These are phyloP conservation scores for Sextonia rubra DNA, from an alignment of 164 flowering plant genomes.

Conservation along the genomic window DNA sequence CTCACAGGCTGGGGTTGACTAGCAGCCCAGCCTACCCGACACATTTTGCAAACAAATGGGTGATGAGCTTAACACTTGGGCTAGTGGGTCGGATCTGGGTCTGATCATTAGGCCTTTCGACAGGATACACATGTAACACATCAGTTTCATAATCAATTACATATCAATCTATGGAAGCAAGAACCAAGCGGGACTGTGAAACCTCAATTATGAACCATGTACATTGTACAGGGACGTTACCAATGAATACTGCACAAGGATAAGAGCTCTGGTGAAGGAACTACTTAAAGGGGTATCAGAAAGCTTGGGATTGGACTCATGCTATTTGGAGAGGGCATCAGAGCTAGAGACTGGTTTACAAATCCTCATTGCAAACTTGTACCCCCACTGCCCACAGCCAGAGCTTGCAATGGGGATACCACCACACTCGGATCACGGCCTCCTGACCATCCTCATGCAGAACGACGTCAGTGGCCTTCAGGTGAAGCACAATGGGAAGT, in stretches of 20 bases:
- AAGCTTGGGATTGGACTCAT: constrained; percentile 4
- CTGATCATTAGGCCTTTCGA: too few relatives aligned
- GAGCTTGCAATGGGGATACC: constrained; percentile 9
- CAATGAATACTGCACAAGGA: constrained; percentile 32
- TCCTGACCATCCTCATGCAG: constrained; percentile 34
- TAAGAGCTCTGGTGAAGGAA: constrained; percentile 1
- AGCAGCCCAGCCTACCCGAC: too few relatives aligned
- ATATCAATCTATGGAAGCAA: too few relatives aligned
- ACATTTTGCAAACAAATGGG: too few relatives aligned
- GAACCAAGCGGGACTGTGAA: too few relatives aligned
- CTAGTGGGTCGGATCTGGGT: too few relatives aligned
- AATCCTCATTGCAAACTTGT: constrained; percentile 2
- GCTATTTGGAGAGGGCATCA: constrained; percentile 4
- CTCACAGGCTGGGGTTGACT: too few relatives aligned
- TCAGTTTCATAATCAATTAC: too few relatives aligned
- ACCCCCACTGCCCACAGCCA: constrained; percentile 10
- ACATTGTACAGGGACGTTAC: constrained; percentile 32
- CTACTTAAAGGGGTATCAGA: constrained; percentile 9
- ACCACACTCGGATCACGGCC: constrained; percentile 8
- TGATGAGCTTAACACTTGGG: too few relatives aligned
- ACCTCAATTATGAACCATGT: too few relatives aligned
- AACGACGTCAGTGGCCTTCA: constrained; percentile 58
- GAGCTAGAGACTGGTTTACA: constrained; percentile 5
- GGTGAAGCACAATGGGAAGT: constrained; percentile 45
- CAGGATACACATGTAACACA: too few relatives aligned